Percentiles rank a stretch among this genome's conserved stretches.
Conservation (phyloP, 176 grass and related monocot species). For the Juncus effusus region DNA sequence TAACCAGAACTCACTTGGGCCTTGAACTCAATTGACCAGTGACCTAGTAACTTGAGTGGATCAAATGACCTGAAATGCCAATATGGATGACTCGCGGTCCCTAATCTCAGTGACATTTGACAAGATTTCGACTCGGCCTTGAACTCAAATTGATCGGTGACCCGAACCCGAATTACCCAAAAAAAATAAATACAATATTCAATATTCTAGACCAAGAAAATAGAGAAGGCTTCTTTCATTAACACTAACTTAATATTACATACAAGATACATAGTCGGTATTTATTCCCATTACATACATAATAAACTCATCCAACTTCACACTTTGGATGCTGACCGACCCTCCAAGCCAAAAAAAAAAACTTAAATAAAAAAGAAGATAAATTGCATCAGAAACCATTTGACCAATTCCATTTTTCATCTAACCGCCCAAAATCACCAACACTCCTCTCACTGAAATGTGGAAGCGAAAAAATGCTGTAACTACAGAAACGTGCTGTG, state of each 20-base stretch:
- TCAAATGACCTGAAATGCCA: no score
- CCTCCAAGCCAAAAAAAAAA: slow-evolving; percentile 14
- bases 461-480: no score
- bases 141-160: no score
- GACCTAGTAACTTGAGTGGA: no score
- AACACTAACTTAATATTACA: not conserved
- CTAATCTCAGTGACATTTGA: no score
- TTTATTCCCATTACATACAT: slow-evolving; percentile 11
- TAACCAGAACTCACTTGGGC: not conserved
- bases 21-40: not conserved
- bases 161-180: not conserved
- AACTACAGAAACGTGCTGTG: no score
- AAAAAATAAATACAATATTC: slow-evolving; percentile 8
- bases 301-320: slow-evolving; percentile 42
- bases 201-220: not conserved
- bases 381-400: slow-evolving; percentile 23
- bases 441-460: no score
- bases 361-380: slow-evolving; percentile 22
- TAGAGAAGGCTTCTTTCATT: not conserved
- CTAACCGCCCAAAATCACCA: not conserved
- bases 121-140: no score
- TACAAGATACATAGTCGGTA: not conserved
- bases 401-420: not conserved
- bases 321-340: slow-evolving; percentile 50
- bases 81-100: no score